These are phyloP conservation scores for Mucor irregularis DNA, from an alignment of 371 early-diverging fungal genomes.

Conservation along the genomic window DNA sequence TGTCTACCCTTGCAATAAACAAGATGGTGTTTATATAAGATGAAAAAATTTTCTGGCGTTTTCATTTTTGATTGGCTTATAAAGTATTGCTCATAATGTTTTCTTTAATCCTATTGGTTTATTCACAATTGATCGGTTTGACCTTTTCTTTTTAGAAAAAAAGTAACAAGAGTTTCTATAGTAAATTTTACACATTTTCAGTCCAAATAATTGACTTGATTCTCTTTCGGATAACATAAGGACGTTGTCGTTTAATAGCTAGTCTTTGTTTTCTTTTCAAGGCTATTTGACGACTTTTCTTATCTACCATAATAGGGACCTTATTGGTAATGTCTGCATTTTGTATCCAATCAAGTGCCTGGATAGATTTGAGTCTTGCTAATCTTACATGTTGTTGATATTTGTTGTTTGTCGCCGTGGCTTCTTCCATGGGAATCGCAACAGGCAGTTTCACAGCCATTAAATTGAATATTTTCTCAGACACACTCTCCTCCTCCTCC, in stretches of 20 bases:
- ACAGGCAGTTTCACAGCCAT: too few species aligned
- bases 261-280: conserved; percentile 5
- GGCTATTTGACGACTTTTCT: conserved; percentile 1
- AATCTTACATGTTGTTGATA: too few species aligned
- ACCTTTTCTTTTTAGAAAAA: neutral
- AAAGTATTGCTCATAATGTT: conserved; percentile 15
- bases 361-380: neutral
- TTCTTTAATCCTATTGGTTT: neutral
- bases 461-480: neutral
- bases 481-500: neutral
- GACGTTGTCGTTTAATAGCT: neutral
- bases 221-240: neutral
- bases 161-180: too few species aligned
- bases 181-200: neutral
- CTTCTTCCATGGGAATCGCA: too few species aligned
- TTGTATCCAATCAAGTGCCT: conserved; percentile 9
- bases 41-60: neutral
- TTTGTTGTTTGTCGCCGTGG: neutral
- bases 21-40: neutral
- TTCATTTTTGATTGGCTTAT: neutral
- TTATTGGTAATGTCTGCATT: too few species aligned
- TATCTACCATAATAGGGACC: too few species aligned
- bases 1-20: neutral
- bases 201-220: neutral
- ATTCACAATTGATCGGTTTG: neutral